Conservation (phyloP, 805 yeast genomes). For the Ogataea nakhonphanomensis region DNA sequence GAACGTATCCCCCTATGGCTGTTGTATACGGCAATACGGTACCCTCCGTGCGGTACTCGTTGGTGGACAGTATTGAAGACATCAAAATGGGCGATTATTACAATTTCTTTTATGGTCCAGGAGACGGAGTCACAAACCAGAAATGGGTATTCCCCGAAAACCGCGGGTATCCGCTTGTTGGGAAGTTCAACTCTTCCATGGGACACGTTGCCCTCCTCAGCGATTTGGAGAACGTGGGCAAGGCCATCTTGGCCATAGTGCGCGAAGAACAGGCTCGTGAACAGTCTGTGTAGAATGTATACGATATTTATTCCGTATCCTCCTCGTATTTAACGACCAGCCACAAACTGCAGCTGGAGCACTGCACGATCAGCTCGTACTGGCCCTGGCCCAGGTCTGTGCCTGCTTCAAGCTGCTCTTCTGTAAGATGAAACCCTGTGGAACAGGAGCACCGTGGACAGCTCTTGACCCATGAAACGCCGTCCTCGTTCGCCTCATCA, state of each 20-base stretch:
- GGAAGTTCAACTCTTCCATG: slow-evolving; percentile 55
- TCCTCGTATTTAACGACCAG: slow-evolving; percentile 68
- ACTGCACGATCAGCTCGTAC: slow-evolving; percentile 71
- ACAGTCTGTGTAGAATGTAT: background rate
- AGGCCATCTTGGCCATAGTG: slow-evolving; percentile 61
- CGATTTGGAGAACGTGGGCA: slow-evolving; percentile 68
- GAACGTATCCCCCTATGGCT: slow-evolving; percentile 76
- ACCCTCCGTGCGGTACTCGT: slow-evolving; percentile 82
- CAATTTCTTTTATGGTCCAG: slow-evolving; percentile 80
- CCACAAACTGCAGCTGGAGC: slow-evolving; percentile 85
- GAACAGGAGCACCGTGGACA: slow-evolving; percentile 65
- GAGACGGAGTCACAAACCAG: slow-evolving; percentile 90
- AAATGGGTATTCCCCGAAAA: slow-evolving; percentile 76
- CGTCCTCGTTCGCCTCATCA: slow-evolving; percentile 26
- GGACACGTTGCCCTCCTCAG: slow-evolving; percentile 83
- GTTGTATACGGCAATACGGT: slow-evolving; percentile 76
- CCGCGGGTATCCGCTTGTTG: slow-evolving; percentile 69
- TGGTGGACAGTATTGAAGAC: slow-evolving; percentile 58
- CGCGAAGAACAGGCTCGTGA: slow-evolving; percentile 46
- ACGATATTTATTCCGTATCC: slow-evolving; percentile 23
- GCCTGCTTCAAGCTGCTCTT: slow-evolving; percentile 55
- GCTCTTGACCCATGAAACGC: slow-evolving; percentile 43
- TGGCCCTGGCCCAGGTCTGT: slow-evolving; percentile 36
- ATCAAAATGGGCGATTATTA: slow-evolving; percentile 69
- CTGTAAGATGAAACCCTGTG: slow-evolving; percentile 56